Percentiles rank a stretch among this genome's conserved stretches.
phyloP scores from a whole-genome alignment of 208 protist genomes.

The Leishmania braziliensis region DNA sequence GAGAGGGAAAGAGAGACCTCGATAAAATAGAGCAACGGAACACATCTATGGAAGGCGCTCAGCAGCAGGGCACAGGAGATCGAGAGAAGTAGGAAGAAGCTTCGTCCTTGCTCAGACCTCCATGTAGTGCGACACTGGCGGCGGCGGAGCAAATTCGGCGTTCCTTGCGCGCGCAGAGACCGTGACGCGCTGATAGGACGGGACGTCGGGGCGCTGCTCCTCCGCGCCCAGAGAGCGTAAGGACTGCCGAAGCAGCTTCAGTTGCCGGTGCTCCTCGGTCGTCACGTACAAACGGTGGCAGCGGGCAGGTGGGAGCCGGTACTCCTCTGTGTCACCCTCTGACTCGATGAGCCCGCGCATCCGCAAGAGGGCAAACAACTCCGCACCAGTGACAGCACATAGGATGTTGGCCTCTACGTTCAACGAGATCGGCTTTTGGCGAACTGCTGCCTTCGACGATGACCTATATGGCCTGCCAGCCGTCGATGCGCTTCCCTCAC shows the following conservation, averaged over 20 bases:
- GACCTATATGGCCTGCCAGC: background rate
- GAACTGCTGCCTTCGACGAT: background rate
- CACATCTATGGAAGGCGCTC: background rate
- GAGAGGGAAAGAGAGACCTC: background rate
- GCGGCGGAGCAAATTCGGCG: constrained; percentile 18
- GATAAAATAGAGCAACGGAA: background rate
- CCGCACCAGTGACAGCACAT: constrained; percentile 59
- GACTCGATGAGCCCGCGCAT: constrained; percentile 79
- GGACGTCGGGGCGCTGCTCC: constrained; percentile 8
- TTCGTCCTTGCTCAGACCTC: background rate
- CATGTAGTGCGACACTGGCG: constrained; percentile 20
- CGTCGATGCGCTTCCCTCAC: constrained; percentile 12
- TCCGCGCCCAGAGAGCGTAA: constrained; percentile 24
- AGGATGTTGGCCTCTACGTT: constrained; percentile 47
- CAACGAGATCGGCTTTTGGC: constrained; percentile 27
- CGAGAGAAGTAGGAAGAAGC: background rate
- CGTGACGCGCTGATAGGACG: constrained; percentile 32
- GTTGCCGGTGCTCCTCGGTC: constrained; percentile 57
- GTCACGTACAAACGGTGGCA: constrained; percentile 79
- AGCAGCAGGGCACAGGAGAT: background rate
- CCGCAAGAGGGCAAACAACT: constrained; percentile 78
- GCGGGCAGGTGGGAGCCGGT: constrained; percentile 36
- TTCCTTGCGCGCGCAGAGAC: constrained; percentile 28
- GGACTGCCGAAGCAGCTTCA: constrained; percentile 56
- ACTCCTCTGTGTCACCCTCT: constrained; percentile 60